Base-by-base conservation (phyloP, 352 stramenopile genomes). In the Pythium brachiatum region DNA sequence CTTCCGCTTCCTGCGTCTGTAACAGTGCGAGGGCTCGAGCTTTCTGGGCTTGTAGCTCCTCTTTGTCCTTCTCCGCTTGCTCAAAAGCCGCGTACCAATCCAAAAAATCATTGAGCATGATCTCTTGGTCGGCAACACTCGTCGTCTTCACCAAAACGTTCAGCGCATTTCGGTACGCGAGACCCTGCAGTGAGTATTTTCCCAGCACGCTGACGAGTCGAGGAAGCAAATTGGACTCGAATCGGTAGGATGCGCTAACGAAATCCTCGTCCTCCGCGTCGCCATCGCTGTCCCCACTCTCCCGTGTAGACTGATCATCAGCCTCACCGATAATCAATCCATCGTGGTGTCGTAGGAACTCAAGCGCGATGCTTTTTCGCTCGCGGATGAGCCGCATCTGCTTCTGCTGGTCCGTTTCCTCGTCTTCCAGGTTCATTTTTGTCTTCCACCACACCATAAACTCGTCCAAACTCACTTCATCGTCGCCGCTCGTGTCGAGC, bases 361-460 rank as follows among this genome's bases (percentile, higher is more conserved):
- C 62, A 7, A 54, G 60, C n/a, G 69, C 77, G 18, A 66, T 60
- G 5, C 65, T 34, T 15, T 34, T 15, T 1, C 65, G 53, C 20
- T 72, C 59, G 4, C 34, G 1, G 13, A 71, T 58, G 1, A 70
- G 54, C 13, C 65, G 64, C 4, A 63, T 58, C 16, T 64, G 72
- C 11, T 75, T 75, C 13, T 63, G 53, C 23, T 81, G 66, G 3
- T 75, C 71, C 0, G 60, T 77, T 18, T 81, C 83, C 18, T 86
- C 74, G 5, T 74, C 60, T 56, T 88, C 77, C 3, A 92, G 60
- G 52, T 81, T 64, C 3, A 88, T 61, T 32, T 89, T 92, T 1
- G 83, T 81, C 58, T 77, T 74, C 83, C 83, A 90, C 83, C 83
- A 92, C n/a, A 82, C 38, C 46, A 78, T 72, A 60, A 92, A 92